Conservation (phyloP, 2,329 filamentous ascomycete genomes). For the Sporothrix luriei region DNA sequence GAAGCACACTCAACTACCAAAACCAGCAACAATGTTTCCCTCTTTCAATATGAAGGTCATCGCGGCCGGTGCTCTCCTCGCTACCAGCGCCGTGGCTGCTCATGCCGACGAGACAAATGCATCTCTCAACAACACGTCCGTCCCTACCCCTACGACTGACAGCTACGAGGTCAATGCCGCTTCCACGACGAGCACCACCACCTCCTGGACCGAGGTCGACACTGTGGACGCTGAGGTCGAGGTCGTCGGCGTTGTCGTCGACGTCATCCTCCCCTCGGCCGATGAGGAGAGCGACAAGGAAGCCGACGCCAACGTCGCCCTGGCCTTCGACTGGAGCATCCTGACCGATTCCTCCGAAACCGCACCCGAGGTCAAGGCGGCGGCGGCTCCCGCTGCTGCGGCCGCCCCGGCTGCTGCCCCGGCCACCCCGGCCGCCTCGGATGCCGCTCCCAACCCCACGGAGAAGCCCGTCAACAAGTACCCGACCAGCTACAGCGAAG, state of each 20-base stretch:
- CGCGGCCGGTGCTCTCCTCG: not conserved
- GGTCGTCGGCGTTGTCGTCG: not conserved
- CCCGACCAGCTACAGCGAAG: not conserved
- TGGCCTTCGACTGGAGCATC: not conserved
- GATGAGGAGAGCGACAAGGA: not conserved
- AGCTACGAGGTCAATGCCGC: not conserved
- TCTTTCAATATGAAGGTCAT: not conserved
- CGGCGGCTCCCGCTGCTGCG: not conserved
- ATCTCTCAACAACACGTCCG: not conserved
- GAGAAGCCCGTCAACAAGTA: not conserved
- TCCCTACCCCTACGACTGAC: not conserved
- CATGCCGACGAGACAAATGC: not conserved
- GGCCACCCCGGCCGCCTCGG: too few species aligned
- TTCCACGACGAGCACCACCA: not conserved
- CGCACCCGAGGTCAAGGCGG: not conserved
- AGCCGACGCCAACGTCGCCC: not conserved
- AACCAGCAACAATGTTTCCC: not conserved
- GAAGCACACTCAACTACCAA: not conserved
- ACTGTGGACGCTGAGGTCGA: not conserved
- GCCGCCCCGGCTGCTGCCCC: not conserved
- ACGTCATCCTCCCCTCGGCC: not conserved
- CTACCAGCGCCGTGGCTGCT: not conserved
- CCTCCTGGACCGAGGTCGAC: not conserved
- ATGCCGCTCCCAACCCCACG: too few species aligned
- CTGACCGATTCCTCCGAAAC: not conserved